phyloP scores from a whole-genome alignment of 2,329 filamentous ascomycete species.

The Phialemoniopsis sp. region DNA sequence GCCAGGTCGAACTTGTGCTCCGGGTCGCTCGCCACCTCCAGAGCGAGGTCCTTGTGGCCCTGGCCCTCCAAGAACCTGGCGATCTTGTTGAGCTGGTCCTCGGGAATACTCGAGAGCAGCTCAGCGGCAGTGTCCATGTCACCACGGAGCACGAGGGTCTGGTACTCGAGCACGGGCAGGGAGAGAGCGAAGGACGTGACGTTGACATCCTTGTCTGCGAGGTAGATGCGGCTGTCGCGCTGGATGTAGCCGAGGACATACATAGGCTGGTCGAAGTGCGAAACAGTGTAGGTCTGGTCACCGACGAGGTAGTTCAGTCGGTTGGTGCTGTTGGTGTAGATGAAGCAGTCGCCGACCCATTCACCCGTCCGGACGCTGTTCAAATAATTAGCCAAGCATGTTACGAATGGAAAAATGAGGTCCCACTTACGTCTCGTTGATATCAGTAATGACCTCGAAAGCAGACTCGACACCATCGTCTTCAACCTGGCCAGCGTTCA shows the following conservation, averaged over 20 bases:
- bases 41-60: slow-evolving; percentile 89
- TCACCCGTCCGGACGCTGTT: slow-evolving; percentile 82
- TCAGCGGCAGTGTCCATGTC: slow-evolving; percentile 91
- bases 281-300: slow-evolving; percentile 96
- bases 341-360: slow-evolving; percentile 98
- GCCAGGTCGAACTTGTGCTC: slow-evolving; percentile 97
- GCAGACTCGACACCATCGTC: slow-evolving; percentile 91
- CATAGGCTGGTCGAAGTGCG: slow-evolving; percentile 93
- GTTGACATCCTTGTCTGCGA: slow-evolving; percentile 92
- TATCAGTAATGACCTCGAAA: slow-evolving; percentile 94
- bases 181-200: slow-evolving; percentile 89
- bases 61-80: slow-evolving; percentile 96
- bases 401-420: too few relatives aligned
- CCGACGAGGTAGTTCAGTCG: slow-evolving; percentile 96
- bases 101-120: slow-evolving; percentile 76
- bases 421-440: slow-evolving; percentile 70
- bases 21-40: slow-evolving; percentile 89
- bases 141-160: slow-evolving; percentile 88
- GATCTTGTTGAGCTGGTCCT: slow-evolving; percentile 97
- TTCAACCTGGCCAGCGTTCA: slow-evolving; percentile 79
- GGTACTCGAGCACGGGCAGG: slow-evolving; percentile 90
- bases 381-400: too few relatives aligned
- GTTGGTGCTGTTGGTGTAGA: slow-evolving; percentile 97
- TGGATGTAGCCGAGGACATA: slow-evolving; percentile 95
- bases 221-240: slow-evolving; percentile 89